A percentile compares a stretch with the other conserved stretches of the same genome.
phyloP scores from a whole-genome alignment of 352 stramenopile species.

The Pythium folliculosum region DNA sequence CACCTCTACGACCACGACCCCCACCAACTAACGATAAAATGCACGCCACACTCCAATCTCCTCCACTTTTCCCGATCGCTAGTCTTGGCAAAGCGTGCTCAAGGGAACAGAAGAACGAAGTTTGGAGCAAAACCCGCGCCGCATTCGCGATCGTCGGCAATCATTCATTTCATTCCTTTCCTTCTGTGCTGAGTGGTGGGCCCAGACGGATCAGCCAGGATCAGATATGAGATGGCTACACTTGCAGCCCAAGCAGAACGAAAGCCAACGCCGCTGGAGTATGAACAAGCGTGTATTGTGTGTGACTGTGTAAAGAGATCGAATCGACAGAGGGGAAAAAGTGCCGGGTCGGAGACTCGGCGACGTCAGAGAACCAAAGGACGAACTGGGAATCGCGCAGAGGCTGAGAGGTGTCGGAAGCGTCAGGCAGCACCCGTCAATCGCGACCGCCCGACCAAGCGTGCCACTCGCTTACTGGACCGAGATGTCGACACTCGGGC shows the following conservation, averaged over 20 bases:
- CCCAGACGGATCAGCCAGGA: not conserved
- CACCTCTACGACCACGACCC: not conserved
- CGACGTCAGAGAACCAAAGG: not conserved
- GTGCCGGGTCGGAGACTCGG: not conserved
- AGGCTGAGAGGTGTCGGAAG: too few species aligned
- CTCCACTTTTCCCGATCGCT: too few species aligned
- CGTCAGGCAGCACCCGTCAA: too few species aligned
- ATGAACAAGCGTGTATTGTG: slow-evolving; percentile 3
- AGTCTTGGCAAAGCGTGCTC: too few species aligned
- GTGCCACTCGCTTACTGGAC: slow-evolving; percentile 50
- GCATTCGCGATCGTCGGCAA: too few species aligned
- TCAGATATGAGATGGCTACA: slow-evolving; percentile 9
- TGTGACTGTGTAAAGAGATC: not conserved
- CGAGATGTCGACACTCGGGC: slow-evolving; percentile 95
- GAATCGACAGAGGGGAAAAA: not conserved
- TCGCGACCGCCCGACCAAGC: too few species aligned
- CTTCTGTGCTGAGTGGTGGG: too few species aligned
- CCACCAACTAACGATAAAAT: slow-evolving; percentile 15
- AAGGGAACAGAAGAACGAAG: too few species aligned
- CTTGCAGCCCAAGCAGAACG: not conserved
- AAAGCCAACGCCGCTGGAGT: not conserved
- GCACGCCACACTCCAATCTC: not conserved
- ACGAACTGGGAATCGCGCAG: not conserved
- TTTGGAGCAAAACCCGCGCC: too few species aligned
- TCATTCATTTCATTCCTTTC: too few species aligned